Percentiles rank a stretch among this genome's conserved stretches.
Evolutionary conservation across 345 rosid species (phyloP).

Genomic region (Garcia nutans): DNA sequence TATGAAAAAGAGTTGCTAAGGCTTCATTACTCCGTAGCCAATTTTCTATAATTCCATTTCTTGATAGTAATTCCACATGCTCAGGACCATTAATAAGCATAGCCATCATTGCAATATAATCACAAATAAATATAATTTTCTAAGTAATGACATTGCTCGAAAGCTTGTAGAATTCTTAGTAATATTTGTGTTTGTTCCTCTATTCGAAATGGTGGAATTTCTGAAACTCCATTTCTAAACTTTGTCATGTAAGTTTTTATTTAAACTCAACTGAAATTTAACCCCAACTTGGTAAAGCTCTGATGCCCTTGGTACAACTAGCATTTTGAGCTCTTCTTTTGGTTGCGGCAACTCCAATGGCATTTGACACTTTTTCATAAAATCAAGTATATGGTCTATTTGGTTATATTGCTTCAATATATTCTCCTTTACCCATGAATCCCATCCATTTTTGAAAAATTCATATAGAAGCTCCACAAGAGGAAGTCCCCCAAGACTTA

Average conservation of each 20-base stretch:
- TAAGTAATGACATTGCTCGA: slow-evolving; percentile 15
- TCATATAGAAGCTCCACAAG: background rate
- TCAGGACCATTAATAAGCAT: background rate
- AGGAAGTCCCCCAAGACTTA: background rate
- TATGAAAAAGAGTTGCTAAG: background rate
- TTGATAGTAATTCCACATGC: slow-evolving; percentile 13
- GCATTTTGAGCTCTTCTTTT: background rate
- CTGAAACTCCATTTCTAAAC: slow-evolving; percentile 18
- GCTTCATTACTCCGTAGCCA: background rate
- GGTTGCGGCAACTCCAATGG: background rate
- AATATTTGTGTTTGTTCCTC: background rate
- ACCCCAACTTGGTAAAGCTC: slow-evolving; percentile 18
- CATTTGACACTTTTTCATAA: background rate
- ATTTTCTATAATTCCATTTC: slow-evolving; percentile 1
- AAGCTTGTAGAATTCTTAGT: slow-evolving; percentile 19
- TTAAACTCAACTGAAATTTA: background rate
- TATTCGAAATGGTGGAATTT: background rate
- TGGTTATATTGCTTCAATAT: background rate
- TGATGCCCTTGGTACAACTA: background rate
- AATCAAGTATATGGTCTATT: background rate
- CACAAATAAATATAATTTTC: background rate
- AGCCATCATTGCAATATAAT: background rate
- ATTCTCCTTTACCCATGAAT: background rate
- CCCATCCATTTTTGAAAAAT: background rate
- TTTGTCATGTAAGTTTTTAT: background rate